Percentiles rank a stretch among this genome's conserved stretches.
phyloP scores from a whole-genome alignment of 2,329 filamentous ascomycete species.

The Epichloe glyceriae region DNA sequence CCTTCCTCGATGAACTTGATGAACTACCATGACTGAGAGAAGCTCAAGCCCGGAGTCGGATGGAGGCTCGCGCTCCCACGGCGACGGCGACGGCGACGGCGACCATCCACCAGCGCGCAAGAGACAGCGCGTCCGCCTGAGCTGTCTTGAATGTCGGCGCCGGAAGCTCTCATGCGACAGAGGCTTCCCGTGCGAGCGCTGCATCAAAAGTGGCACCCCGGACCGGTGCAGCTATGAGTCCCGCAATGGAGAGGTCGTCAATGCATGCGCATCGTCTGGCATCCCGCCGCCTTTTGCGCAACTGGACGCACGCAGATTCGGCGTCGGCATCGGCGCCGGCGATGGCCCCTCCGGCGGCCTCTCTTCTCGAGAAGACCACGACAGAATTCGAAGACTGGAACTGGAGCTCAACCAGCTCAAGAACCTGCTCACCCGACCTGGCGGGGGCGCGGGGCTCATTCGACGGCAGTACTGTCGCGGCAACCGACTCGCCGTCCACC shows the following conservation, averaged over 20 bases:
- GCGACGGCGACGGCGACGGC: conserved; percentile 13
- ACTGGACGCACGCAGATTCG: conserved; percentile 27
- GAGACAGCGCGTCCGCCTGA: conserved; percentile 45
- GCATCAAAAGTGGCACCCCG: conserved; percentile 47
- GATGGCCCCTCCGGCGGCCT: conserved; percentile 17
- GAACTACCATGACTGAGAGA: conserved; percentile 17
- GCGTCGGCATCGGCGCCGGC: conserved; percentile 17
- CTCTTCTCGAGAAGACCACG: conserved; percentile 33
- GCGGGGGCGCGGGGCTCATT: conserved; percentile 21
- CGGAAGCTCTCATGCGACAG: conserved; percentile 50
- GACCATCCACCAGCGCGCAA: conserved; percentile 34
- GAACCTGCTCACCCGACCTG: conserved; percentile 33
- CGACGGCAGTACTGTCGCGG: conserved; percentile 38
- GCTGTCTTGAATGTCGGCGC: conserved; percentile 46
- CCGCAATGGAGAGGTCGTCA: conserved; percentile 37
- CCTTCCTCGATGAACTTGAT: too few species aligned
- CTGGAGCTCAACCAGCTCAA: conserved; percentile 46
- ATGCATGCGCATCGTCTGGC: conserved; percentile 33
- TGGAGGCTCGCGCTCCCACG: conserved; percentile 13
- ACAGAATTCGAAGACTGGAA: conserved; percentile 46
- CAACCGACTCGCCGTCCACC: conserved; percentile 30
- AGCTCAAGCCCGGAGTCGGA: conserved; percentile 27
- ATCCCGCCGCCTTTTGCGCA: conserved; percentile 29
- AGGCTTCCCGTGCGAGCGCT: conserved; percentile 48
- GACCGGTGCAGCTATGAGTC: conserved; percentile 48